A percentile compares a stretch with the other conserved stretches of the same genome.
phyloP scores from a whole-genome alignment of 78 protist species.

The Isochrysis galbana region DNA sequence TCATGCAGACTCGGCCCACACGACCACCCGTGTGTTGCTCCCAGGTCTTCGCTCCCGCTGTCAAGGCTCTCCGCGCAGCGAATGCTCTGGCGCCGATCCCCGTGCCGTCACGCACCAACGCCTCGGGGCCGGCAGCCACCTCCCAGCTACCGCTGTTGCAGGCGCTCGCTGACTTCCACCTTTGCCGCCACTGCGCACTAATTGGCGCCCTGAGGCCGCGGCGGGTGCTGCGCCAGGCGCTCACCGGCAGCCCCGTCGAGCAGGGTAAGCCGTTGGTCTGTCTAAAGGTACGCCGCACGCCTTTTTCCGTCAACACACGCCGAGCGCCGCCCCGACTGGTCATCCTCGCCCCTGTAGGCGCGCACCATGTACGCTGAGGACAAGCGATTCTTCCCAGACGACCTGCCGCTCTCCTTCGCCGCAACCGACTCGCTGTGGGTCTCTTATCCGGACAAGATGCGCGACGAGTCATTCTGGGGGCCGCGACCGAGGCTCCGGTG shows the following conservation, averaged over 20 bases:
- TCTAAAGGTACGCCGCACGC: not conserved
- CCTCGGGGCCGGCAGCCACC: no score
- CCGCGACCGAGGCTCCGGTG: not conserved
- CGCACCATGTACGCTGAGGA: not conserved
- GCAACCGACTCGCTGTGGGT: not conserved
- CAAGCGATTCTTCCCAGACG: not conserved
- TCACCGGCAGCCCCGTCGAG: not conserved
- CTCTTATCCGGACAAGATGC: not conserved
- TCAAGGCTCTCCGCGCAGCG: no score
- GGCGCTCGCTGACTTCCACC: no score
- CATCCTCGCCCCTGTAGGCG: no score
- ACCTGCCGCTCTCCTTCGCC: not conserved
- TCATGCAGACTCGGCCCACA: no score
- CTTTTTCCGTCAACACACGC: no score
- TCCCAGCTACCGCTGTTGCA: no score
- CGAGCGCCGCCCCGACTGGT: no score
- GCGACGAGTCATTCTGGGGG: conserved; percentile 1
- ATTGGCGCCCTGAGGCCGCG: not conserved
- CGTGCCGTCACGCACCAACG: no score
- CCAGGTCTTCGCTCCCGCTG: no score
- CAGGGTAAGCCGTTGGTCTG: not conserved
- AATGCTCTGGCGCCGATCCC: no score
- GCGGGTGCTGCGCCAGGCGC: not conserved
- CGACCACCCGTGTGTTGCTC: no score
- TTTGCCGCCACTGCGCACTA: not conserved